phyloP scores from a whole-genome alignment of 2,329 filamentous ascomycete species.

The Arthroderma sp. region DNA sequence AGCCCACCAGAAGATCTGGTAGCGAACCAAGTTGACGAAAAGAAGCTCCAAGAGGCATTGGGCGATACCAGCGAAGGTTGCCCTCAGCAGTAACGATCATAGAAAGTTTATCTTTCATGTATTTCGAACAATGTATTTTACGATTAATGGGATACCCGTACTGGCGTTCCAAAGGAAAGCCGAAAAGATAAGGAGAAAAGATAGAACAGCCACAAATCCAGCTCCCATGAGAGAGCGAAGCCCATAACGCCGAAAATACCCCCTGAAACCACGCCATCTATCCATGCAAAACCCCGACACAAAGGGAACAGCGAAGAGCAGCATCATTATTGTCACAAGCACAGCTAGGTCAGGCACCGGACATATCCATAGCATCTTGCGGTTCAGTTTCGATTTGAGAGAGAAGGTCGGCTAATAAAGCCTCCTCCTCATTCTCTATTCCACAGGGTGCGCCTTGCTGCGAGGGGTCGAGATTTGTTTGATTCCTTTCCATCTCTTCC shows the following conservation, averaged over 20 bases:
- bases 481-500: conserved; percentile 15
- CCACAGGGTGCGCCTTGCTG: conserved; percentile 18
- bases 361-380: conserved; percentile 29
- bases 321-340: neutral
- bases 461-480: neutral
- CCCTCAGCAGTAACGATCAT: conserved; percentile 41
- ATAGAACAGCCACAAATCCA: no score
- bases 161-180: no score
- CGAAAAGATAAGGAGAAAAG: no score
- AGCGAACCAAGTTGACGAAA: conserved; percentile 50
- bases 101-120: neutral
- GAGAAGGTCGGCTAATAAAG: conserved; percentile 52
- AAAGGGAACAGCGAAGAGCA: no score
- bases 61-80: conserved; percentile 47
- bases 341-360: conserved; percentile 9
- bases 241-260: no score
- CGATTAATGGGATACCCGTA: no score
- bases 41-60: conserved; percentile 66
- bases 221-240: no score
- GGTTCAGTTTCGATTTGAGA: conserved; percentile 27
- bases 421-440: conserved; percentile 49
- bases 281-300: no score
- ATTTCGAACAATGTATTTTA: no score
- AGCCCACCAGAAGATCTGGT: conserved; percentile 83
- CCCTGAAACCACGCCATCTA: no score